Conservation (phyloP, 306 rosid species). For the Inga laurina region DNA sequence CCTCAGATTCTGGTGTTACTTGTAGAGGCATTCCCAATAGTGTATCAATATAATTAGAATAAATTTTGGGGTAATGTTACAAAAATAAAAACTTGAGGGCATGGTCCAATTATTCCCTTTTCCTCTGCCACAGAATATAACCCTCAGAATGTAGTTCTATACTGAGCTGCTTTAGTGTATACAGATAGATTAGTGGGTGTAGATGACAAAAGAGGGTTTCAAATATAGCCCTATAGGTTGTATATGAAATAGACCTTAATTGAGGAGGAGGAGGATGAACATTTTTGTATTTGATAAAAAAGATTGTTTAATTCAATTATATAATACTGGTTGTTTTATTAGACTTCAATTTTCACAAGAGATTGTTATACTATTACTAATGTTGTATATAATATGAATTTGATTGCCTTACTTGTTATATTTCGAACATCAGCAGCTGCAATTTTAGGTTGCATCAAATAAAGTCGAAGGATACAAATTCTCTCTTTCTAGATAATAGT, state of each 20-base stretch:
- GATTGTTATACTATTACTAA: not conserved
- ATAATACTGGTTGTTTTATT: not conserved
- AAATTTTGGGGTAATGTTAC: not conserved
- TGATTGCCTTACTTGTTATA: not conserved
- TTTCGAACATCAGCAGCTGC: not conserved
- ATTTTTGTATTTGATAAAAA: not conserved
- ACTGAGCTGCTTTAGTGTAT: not conserved
- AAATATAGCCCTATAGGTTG: not conserved
- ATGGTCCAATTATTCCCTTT: not conserved
- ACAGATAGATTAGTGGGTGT: not conserved
- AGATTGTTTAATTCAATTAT: too few species aligned
- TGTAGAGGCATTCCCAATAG: conserved; percentile 97
- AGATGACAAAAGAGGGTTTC: not conserved
- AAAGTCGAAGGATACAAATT: too few species aligned
- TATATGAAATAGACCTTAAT: not conserved
- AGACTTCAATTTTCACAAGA: not conserved
- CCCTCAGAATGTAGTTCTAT: not conserved
- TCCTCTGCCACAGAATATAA: not conserved
- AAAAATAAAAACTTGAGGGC: not conserved
- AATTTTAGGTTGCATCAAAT: too few species aligned
- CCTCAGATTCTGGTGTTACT: conserved; percentile 91
- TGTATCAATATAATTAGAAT: conserved; percentile 59
- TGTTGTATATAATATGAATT: not conserved
- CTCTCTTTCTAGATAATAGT: too few species aligned
- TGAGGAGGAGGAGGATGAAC: not conserved